Percentiles rank a stretch among this genome's conserved stretches.
These are phyloP conservation scores for Gnaphalium uliginosum DNA, from an alignment of 129 eudicot genomes.

Conservation along the genomic window DNA sequence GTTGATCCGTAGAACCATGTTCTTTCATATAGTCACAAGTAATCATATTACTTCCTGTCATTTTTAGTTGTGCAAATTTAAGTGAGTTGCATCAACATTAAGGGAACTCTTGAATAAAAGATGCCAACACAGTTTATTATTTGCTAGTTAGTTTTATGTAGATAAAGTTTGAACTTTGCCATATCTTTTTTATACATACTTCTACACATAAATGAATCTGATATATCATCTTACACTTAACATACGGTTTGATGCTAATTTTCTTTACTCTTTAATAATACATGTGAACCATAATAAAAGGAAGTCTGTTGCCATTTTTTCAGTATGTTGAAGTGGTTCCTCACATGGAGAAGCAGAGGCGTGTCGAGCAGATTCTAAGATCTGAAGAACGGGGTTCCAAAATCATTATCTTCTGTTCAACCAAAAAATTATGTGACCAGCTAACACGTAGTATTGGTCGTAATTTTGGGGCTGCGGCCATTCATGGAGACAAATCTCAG, in stretches of 20 bases:
- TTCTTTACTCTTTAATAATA: not conserved
- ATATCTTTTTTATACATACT: not conserved
- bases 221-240: not conserved
- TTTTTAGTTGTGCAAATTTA: not conserved
- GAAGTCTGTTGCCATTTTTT: conserved; percentile 21
- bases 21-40: not conserved
- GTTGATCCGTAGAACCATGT: not conserved
- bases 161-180: not conserved
- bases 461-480: conserved; percentile 60
- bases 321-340: conserved; percentile 90
- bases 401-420: conserved; percentile 79
- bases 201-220: not conserved
- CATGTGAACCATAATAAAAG: not conserved
- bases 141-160: not conserved
- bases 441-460: not conserved
- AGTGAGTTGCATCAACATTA: not conserved
- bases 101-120: not conserved
- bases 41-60: not conserved
- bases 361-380: conserved; percentile 87
- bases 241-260: not conserved
- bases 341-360: conserved; percentile 85
- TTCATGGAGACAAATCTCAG: conserved; percentile 95
- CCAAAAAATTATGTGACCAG: conserved; percentile 45
- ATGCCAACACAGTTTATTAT: not conserved
- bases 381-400: conserved; percentile 89